Base-by-base conservation (phyloP, 306 rosid genomes). In the Dicorynia guianensis region DNA sequence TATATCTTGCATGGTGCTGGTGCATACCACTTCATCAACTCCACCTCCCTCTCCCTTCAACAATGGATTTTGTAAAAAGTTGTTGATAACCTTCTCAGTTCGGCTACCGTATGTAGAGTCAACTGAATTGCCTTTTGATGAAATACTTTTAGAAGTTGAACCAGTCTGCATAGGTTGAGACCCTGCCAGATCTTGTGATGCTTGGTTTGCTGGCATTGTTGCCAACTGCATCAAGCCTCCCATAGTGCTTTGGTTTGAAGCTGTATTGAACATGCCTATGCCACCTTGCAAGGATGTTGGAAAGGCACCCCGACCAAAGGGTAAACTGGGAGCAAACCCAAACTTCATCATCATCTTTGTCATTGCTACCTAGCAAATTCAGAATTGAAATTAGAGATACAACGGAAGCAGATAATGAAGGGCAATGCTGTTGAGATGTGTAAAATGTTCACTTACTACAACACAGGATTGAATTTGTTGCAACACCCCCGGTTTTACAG, bases 401-500 rank as follows among this genome's bases (percentile, higher is more conserved):
- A 82, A 18, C 19, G 67, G 73, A 63, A 60, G 74, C 46, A 70
- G 70, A 43, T 56, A 7, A 68, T n/a, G 69, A 47, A n/a, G 25
- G 33, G 54, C 20, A 72, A 73, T 14, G 38, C 6, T 53, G 40
- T 73, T 61, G 58, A 60, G 43, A 79, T n/a, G 63, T 36, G 59
- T 79, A 76, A 78, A 59, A 61, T 30, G 44, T 69, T 74, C 71
- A 90, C 93, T 64, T 89, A 96, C 99, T 42, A 78, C 36, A 75
- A 89, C 35, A 74, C 49, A 78, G 8, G 96, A 65, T 66, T 92
- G 99, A 64, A 92, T 83, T 84, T 85, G 91, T 65, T 79, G 89
- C 85, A 92, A 79, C 57, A 88, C 88, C 60, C 89, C 86, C 6
- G 99, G 97, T 74, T 92, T 90, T 80, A 90, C 80, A 69, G 93